Base-by-base conservation (phyloP, 495 filamentous ascomycete species). In the Arthonia radiata region DNA sequence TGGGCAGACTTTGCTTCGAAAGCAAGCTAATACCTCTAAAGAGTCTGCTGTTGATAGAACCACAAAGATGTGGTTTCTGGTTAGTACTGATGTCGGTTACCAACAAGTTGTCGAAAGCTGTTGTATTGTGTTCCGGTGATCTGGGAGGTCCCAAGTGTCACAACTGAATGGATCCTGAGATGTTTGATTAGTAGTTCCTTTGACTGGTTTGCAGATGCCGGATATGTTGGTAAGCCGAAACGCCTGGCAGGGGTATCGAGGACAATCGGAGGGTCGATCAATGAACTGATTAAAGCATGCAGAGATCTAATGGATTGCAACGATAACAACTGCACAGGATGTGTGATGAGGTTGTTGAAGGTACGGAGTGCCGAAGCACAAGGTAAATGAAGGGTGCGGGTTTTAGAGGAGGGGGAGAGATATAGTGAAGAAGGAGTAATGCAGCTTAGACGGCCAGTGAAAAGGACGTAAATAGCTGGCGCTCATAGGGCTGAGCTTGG, bases 111-210 rank as follows among this genome's bases (percentile, higher is more conserved):
- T 37, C 28, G 23, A 35, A 27, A 15, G 37, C 32, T 30, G 42
- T 27, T 33, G 31, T 47, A 19, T n/a, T 22, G 18, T 29, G 15
- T 37, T 47, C 37, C 32, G 34, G 32, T 31, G 22, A 31, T 27
- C 47, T 38, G 42, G 38, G 40, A 47, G 48, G 42, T 53, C 47
- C 57, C 61, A 64, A 65, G 63, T 67, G 50, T 57, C 53, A 61
- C 61, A 61, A 67, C 25, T 50, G 42, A 65, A 67, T 62, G 63
- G 54, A 59, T 68, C 61, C 58, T 63, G 57, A 52, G 50, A 48
- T 38, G 39, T 31, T 17, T 46, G 53, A 59, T 56, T 50, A 56
- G 47, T 51, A 53, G 34, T 48, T 28, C 46, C 46, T 35, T 37
- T n/a, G n/a, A n/a, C n/a, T n/a, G n/a, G n/a, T 35, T 27, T 37